These are phyloP conservation scores for Camellia granthamiana DNA, from an alignment of 148 eudicot species.

Conservation along the genomic window DNA sequence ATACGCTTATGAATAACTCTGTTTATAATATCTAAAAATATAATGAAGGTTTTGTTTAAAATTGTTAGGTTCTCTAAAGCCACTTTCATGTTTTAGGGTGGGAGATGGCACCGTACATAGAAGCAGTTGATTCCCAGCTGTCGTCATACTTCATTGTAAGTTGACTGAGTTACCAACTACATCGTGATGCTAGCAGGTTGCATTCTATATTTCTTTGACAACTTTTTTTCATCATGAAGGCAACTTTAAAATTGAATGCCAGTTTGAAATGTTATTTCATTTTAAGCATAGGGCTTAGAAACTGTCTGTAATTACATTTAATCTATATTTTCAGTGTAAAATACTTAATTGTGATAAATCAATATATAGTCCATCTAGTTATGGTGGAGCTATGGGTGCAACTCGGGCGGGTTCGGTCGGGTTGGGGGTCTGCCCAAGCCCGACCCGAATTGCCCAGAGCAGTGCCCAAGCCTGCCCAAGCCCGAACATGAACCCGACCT, in stretches of 20 bases:
- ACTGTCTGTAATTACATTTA: neutral
- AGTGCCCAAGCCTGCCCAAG: too few species aligned
- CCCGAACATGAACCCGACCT: too few species aligned
- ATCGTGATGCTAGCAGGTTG: neutral
- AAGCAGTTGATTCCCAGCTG: conserved; percentile 89
- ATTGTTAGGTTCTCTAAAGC: conserved; percentile 5
- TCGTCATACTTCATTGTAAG: conserved; percentile 71
- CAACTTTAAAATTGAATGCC: neutral
- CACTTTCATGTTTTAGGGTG: conserved; percentile 51
- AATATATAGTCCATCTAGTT: neutral
- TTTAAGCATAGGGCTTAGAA: neutral
- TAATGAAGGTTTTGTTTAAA: neutral
- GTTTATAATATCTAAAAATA: neutral
- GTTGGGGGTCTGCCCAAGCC: too few species aligned
- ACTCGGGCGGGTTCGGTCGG: too few species aligned
- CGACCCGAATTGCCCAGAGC: too few species aligned
- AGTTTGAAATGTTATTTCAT: neutral
- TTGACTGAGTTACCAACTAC: neutral
- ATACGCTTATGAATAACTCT: neutral
- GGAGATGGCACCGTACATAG: conserved; percentile 97
- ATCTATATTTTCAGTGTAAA: neutral
- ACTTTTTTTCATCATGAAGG: neutral
- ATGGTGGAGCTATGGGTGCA: neutral
- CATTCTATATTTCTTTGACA: neutral
- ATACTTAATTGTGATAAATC: neutral